These are phyloP conservation scores for Picocystis sp. DNA, from an alignment of 163 green algal species.

Conservation along the genomic window DNA sequence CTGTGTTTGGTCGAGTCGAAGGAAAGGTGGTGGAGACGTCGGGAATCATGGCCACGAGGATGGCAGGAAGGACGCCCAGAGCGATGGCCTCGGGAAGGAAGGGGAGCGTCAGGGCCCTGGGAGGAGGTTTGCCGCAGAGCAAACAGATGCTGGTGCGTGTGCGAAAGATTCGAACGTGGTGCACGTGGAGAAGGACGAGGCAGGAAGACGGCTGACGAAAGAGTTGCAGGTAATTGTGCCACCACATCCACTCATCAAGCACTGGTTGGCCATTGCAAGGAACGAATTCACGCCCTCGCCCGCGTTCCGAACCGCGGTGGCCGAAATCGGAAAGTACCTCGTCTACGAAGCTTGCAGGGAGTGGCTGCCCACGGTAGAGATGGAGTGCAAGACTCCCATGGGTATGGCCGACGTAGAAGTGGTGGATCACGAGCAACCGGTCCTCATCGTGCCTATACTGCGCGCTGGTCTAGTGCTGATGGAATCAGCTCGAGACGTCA, in stretches of 20 bases:
- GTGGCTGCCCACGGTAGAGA: constrained; percentile 20
- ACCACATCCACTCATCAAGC: constrained; percentile 84
- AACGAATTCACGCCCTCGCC: constrained; percentile 58
- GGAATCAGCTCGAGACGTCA: constrained; percentile 48
- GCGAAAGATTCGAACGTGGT: too few relatives aligned
- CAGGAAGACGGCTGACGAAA: background rate
- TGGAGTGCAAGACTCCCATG: constrained; percentile 44
- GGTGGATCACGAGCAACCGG: constrained; percentile 46
- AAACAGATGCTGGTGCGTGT: too few relatives aligned
- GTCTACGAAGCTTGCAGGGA: constrained; percentile 67
- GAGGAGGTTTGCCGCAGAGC: too few relatives aligned
- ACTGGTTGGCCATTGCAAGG: constrained; percentile 78
- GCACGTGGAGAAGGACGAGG: too few relatives aligned
- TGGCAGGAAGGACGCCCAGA: too few relatives aligned
- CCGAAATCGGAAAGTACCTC: constrained; percentile 67
- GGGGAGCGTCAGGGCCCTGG: too few relatives aligned
- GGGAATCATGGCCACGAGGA: too few relatives aligned
- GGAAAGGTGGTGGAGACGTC: too few relatives aligned
- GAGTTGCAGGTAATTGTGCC: constrained; percentile 70
- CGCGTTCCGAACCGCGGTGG: constrained; percentile 64
- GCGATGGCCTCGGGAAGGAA: too few relatives aligned
- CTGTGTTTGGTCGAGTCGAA: too few relatives aligned
- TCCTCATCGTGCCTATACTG: constrained; percentile 73
- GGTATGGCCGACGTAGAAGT: constrained; percentile 46
- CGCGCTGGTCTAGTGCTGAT: constrained; percentile 69